These are phyloP conservation scores for Hyaloraphidium curvatum DNA, from an alignment of 192 early-diverging fungal species.

Conservation along the genomic window DNA sequence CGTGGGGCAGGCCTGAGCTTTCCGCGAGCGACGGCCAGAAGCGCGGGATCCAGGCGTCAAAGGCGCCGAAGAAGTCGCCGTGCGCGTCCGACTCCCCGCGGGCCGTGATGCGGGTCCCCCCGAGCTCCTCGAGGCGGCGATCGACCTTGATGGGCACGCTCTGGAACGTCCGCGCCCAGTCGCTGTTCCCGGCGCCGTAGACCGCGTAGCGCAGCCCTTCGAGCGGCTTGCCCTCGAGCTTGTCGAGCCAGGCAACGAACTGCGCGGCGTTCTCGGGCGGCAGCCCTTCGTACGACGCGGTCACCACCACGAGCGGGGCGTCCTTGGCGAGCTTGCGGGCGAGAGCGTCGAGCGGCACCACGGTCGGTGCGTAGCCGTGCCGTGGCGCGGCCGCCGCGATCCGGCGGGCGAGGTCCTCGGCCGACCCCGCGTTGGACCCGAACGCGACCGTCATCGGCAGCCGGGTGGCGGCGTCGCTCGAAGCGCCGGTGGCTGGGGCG, in stretches of 20 bases:
- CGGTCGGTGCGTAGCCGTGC: slow-evolving; percentile 22
- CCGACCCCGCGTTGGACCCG: slow-evolving; percentile 32
- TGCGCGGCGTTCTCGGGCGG: slow-evolving; percentile 31
- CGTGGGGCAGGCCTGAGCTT: no score
- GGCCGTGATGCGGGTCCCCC: slow-evolving; percentile 19
- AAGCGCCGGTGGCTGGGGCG: neutral
- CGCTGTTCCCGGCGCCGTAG: slow-evolving; percentile 39
- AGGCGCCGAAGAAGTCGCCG: slow-evolving; percentile 15
- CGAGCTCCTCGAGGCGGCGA: slow-evolving; percentile 18
- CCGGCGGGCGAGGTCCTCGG: slow-evolving; percentile 27
- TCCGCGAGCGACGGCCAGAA: neutral
- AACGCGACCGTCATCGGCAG: slow-evolving; percentile 24
- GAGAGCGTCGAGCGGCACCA: slow-evolving; percentile 12
- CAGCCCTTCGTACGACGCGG: slow-evolving; percentile 24
- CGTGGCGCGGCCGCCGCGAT: slow-evolving; percentile 12
- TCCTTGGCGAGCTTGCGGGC: neutral
- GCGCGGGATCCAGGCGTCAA: neutral
- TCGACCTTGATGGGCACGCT: slow-evolving; percentile 27
- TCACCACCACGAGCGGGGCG: slow-evolving; percentile 12
- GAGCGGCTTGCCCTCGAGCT: slow-evolving; percentile 3
- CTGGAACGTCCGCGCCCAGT: slow-evolving; percentile 38
- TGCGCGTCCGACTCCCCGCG: slow-evolving; percentile 28
- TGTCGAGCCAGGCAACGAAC: slow-evolving; percentile 17
- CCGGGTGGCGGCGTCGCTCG: no score
- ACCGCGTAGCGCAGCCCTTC: slow-evolving; percentile 22